Conservation (phyloP, 2,329 filamentous ascomycete genomes). For the Pseudonectria foliicola region DNA sequence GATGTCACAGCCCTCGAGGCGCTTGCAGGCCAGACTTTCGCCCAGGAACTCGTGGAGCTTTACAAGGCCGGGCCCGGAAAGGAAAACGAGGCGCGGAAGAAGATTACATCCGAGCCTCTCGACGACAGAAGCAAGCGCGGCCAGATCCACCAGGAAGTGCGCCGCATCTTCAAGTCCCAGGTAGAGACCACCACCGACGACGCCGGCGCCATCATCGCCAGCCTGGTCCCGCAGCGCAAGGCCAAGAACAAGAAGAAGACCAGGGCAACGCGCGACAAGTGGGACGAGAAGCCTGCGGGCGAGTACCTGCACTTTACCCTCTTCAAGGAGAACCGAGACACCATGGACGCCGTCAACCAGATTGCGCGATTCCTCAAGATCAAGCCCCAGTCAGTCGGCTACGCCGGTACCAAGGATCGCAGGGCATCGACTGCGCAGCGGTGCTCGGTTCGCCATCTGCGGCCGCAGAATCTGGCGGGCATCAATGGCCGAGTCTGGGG, state of each 20-base stretch:
- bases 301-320: slow-evolving; percentile 85
- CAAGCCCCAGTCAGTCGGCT: slow-evolving; percentile 65
- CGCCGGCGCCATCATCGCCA: slow-evolving; percentile 56
- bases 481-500: slow-evolving; percentile 58
- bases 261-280: slow-evolving; percentile 17
- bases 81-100: slow-evolving; percentile 21
- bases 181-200: slow-evolving; percentile 66
- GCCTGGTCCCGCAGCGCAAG: slow-evolving; percentile 47
- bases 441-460: slow-evolving; percentile 54
- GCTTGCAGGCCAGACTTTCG: slow-evolving; percentile 33
- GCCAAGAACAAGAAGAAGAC: slow-evolving; percentile 22
- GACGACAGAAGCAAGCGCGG: slow-evolving; percentile 40
- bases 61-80: slow-evolving; percentile 30
- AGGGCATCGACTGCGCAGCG: slow-evolving; percentile 81
- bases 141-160: slow-evolving; percentile 54
- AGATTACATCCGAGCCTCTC: slow-evolving; percentile 33
- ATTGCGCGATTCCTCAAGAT: slow-evolving; percentile 67
- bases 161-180: slow-evolving; percentile 70
- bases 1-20: slow-evolving; percentile 30
- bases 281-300: slow-evolving; percentile 41
- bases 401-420: slow-evolving; percentile 84
- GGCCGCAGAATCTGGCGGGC: slow-evolving; percentile 52
- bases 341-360: slow-evolving; percentile 80
- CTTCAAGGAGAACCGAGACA: slow-evolving; percentile 96
- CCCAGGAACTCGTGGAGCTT: slow-evolving; percentile 34